phyloP scores from a whole-genome alignment of 2,329 filamentous ascomycete genomes.

The Ophiostoma ips region DNA sequence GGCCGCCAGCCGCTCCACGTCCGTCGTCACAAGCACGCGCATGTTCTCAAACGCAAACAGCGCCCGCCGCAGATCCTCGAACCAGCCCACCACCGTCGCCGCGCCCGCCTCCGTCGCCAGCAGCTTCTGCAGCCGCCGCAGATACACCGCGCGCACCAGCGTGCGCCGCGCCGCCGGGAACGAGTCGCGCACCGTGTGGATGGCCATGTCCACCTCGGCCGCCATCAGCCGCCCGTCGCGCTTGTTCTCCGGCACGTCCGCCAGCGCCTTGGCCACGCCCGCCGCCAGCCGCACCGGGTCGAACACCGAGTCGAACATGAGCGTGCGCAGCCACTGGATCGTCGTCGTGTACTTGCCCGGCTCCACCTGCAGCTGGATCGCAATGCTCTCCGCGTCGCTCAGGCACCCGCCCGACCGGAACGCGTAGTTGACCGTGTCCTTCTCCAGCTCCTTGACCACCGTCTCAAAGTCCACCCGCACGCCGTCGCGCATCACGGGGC shows the following conservation, averaged over 20 bases:
- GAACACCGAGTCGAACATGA: constrained; percentile 83
- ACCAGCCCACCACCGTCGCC: constrained; percentile 57
- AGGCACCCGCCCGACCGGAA: constrained; percentile 55
- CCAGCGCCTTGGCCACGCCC: constrained; percentile 64
- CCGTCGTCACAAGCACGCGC: constrained; percentile 69
- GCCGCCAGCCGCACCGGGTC: constrained; percentile 54
- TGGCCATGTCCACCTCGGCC: constrained; percentile 55
- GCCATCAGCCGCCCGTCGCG: constrained; percentile 63
- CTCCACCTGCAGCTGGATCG: constrained; percentile 75
- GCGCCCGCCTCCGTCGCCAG: constrained; percentile 75
- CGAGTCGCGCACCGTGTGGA: constrained; percentile 66
- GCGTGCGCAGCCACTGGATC: constrained; percentile 69
- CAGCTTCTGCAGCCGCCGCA: constrained; percentile 72
- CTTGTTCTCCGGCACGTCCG: constrained; percentile 85
- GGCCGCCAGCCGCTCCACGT: constrained; percentile 57
- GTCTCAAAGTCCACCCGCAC: constrained; percentile 76
- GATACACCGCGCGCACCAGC: constrained; percentile 74
- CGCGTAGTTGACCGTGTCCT: constrained; percentile 74
- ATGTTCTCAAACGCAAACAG: constrained; percentile 79
- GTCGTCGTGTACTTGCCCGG: constrained; percentile 72
- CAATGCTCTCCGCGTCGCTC: constrained; percentile 68
- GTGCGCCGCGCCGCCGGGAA: constrained; percentile 65
- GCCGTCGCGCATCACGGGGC: constrained; percentile 66
- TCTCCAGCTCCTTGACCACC: constrained; percentile 79
- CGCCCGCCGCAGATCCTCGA: constrained; percentile 59